Conservation (phyloP, 2,329 filamentous ascomycete species). For the Pezicula neosporulosa region DNA sequence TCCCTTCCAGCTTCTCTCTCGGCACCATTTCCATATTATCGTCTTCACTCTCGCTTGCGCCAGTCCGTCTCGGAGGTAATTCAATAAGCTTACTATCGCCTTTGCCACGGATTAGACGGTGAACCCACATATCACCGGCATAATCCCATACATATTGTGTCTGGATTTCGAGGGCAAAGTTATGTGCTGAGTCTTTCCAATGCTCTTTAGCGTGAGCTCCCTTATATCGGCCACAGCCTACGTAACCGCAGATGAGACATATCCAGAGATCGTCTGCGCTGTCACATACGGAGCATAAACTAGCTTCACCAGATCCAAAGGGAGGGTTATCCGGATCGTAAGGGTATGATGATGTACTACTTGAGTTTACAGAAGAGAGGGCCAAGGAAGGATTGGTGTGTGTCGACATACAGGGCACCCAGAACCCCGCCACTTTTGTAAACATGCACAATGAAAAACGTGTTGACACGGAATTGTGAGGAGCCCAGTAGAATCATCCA, state of each 20-base stretch:
- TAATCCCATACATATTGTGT: constrained; percentile 99
- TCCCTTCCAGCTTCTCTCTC: constrained; percentile 66
- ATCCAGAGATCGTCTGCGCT: constrained; percentile 86
- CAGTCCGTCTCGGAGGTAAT: constrained; percentile 50
- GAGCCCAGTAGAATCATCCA: constrained; percentile 95
- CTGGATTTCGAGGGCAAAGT: constrained; percentile 87
- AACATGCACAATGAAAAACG: constrained; percentile 93
- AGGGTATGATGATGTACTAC: constrained; percentile 8
- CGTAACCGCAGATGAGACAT: constrained; percentile 87
- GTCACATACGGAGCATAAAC: constrained; percentile 78
- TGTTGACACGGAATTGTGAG: constrained; percentile 97
- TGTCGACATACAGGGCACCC: constrained; percentile 95
- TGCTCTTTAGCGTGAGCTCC: constrained; percentile 90
- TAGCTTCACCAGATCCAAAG: constrained; percentile 60
- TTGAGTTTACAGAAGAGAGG: constrained; percentile 23
- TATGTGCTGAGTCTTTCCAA: constrained; percentile 85
- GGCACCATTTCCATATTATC: constrained; percentile 65
- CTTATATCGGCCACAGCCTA: constrained; percentile 94
- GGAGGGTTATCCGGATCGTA: constrained; percentile 50
- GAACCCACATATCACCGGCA: constrained; percentile 90
- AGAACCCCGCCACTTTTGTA: constrained; percentile 92
- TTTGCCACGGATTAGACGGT: constrained; percentile 91
- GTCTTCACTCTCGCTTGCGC: constrained; percentile 3
- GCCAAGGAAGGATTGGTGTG: constrained; percentile 62
- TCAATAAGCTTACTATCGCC: constrained; percentile 90